Evolutionary conservation across 108 stramenopile species (phyloP).

Genomic region (Cyclotella baltica): DNA sequence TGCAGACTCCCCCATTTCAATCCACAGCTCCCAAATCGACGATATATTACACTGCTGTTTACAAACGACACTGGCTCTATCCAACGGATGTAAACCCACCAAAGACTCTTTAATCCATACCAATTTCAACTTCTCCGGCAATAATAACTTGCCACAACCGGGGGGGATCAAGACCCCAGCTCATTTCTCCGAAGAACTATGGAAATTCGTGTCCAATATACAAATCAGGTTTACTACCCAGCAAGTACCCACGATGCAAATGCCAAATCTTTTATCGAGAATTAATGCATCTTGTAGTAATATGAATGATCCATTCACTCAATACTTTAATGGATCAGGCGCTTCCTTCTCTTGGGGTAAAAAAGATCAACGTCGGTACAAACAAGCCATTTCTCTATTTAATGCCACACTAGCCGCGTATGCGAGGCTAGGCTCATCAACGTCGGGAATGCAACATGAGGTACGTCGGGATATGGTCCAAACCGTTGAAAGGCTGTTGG

Average conservation of each 20-base stretch:
- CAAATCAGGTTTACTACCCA: constrained; percentile 26
- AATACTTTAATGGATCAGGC: not conserved
- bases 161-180: constrained; percentile 24
- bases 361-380: constrained; percentile 48
- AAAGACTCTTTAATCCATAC: constrained; percentile 32
- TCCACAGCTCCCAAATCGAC: constrained; percentile 48
- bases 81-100: constrained; percentile 35
- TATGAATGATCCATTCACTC: no score
- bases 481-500: constrained; percentile 35
- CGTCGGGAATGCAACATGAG: constrained; percentile 19
- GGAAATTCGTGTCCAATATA: constrained; percentile 25
- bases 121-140: constrained; percentile 27
- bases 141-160: not conserved
- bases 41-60: constrained; percentile 33
- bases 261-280: not conserved
- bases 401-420: constrained; percentile 43
- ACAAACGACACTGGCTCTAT: constrained; percentile 27
- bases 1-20: not conserved
- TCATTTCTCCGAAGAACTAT: constrained; percentile 44
- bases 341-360: constrained; percentile 15
- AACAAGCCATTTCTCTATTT: constrained; percentile 40
- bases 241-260: not conserved
- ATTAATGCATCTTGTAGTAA: no score
- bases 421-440: constrained; percentile 36
- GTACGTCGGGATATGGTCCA: constrained; percentile 44